Conservation (phyloP, 345 rosid genomes). For the Excoecaria cochinchinensis region DNA sequence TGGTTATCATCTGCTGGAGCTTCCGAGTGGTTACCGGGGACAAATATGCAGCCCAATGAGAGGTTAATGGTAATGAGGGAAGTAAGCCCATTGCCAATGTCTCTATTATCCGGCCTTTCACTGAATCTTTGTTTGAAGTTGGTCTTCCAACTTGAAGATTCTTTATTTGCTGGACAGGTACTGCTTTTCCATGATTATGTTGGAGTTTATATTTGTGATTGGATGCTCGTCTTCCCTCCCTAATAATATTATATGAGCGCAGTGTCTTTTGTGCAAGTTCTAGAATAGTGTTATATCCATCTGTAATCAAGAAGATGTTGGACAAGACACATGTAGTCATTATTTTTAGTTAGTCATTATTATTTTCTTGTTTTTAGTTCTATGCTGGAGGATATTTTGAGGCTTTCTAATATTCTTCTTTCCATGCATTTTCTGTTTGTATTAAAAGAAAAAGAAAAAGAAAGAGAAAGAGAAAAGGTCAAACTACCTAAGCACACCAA, state of each 20-base stretch:
- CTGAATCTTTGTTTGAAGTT: slow-evolving; percentile 76
- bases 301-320: background rate
- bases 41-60: slow-evolving; percentile 70
- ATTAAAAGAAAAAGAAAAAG: background rate
- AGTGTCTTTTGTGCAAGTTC: slow-evolving; percentile 2
- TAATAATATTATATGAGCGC: background rate
- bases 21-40: slow-evolving; percentile 57
- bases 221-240: background rate
- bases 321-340: background rate
- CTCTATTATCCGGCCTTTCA: slow-evolving; percentile 85
- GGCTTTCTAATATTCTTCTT: no score
- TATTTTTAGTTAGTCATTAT: background rate
- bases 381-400: background rate
- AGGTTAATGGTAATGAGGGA: slow-evolving; percentile 79
- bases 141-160: slow-evolving; percentile 80
- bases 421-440: no score
- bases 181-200: slow-evolving; percentile 23
- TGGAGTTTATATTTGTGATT: slow-evolving; percentile 12
- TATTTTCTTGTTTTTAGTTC: background rate
- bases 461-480: background rate
- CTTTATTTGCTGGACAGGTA: slow-evolving; percentile 87
- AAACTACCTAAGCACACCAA: background rate
- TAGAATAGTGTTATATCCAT: background rate
- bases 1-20: slow-evolving; percentile 86
- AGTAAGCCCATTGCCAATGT: slow-evolving; percentile 92